These are phyloP conservation scores for Azolla pinnata DNA, from an alignment of 75 land plant species.

Conservation along the genomic window DNA sequence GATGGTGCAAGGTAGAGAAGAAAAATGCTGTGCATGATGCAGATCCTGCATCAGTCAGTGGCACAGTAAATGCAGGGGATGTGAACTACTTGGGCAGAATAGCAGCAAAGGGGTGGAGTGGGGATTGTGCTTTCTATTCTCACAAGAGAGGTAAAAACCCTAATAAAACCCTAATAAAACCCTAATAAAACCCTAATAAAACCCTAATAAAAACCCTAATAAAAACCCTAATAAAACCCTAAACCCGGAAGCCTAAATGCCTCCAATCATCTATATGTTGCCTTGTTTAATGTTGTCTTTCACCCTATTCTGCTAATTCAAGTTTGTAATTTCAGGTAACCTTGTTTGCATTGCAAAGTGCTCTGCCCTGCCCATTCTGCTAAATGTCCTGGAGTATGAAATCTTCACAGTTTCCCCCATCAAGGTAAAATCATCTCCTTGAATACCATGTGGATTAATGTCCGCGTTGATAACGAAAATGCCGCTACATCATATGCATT, in stretches of 20 bases:
- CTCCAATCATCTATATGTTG: no score
- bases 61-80: constrained; percentile 48
- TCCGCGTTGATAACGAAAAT: no score
- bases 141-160: constrained; percentile 38
- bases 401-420: constrained; percentile 69
- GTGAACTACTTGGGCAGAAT: constrained; percentile 48
- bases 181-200: no score
- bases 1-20: constrained; percentile 71
- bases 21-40: constrained; percentile 59
- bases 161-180: no score
- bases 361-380: constrained; percentile 56
- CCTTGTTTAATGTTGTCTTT: no score
- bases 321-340: constrained; percentile 45
- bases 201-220: no score
- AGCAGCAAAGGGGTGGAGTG: constrained; percentile 64
- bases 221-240: no score
- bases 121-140: constrained; percentile 51
- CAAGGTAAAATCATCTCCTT: constrained; percentile 32
- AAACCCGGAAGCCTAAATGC: no score
- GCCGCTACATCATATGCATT: no score
- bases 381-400: constrained; percentile 66
- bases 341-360: constrained; percentile 39
- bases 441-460: no score
- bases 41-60: constrained; percentile 40
- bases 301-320: no score